Evolutionary conservation across 352 stramenopile species (phyloP).

Genomic region (Chrysophaeum taylorii): DNA sequence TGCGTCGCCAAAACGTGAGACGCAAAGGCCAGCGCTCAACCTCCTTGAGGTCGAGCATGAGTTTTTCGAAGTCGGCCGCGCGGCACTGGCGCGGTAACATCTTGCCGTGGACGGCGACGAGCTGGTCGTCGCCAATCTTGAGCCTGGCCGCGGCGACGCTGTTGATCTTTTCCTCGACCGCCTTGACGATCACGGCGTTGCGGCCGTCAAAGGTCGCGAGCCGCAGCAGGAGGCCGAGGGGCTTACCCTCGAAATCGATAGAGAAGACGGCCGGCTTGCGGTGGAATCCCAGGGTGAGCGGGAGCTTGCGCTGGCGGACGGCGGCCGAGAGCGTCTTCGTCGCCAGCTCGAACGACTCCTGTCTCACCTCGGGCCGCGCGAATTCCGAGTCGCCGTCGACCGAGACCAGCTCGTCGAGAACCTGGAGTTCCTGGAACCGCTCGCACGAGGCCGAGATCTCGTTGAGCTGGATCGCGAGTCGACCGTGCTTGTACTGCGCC

Average conservation of each 20-base stretch:
- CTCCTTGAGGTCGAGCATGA: background rate
- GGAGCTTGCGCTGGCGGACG: background rate
- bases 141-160: background rate
- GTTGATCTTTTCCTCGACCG: background rate
- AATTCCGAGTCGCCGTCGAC: background rate
- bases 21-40: background rate
- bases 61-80: background rate
- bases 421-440: background rate
- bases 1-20: constrained; percentile 7
- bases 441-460: background rate
- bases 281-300: background rate
- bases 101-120: background rate
- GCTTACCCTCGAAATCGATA: background rate
- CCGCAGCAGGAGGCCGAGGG: background rate
- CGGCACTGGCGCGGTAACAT: background rate
- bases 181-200: background rate
- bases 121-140: background rate
- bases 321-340: background rate
- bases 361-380: background rate
- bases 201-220: background rate
- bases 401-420: background rate
- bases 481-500: background rate
- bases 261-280: background rate
- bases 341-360: background rate
- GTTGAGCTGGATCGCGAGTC: background rate